Conservation (phyloP, 495 filamentous ascomycete genomes). For the Xylaria flabelliformis region DNA sequence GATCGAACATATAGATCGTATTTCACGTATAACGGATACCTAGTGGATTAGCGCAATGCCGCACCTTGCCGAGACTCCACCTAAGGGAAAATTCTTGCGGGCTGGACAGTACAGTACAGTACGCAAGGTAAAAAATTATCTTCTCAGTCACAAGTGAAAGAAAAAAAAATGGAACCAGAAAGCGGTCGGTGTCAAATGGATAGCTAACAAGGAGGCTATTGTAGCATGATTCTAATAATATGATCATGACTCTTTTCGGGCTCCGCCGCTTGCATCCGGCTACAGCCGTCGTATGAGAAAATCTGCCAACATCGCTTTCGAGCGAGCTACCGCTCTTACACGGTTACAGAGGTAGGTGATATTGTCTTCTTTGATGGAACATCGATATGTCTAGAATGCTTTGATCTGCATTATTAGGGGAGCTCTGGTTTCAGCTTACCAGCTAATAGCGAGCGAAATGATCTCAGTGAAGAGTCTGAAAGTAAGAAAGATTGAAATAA, state of each 20-base stretch:
- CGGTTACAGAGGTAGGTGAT: background rate
- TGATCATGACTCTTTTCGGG: background rate
- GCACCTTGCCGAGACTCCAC: constrained; percentile 28
- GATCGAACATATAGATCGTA: constrained; percentile 12
- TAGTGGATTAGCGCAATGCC: constrained; percentile 11
- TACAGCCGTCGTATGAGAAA: constrained; percentile 21
- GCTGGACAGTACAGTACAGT: background rate
- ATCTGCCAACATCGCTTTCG: background rate
- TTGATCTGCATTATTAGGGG: background rate
- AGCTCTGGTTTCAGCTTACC: background rate
- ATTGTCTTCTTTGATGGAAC: background rate
- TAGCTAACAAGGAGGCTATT: background rate
- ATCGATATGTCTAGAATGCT: background rate
- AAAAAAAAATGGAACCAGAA: background rate
- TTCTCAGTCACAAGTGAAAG: background rate
- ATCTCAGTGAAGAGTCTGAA: background rate
- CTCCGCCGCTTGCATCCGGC: constrained; percentile 11
- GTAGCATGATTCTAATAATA: constrained; percentile 8
- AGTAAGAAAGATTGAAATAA: background rate
- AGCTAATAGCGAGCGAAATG: background rate
- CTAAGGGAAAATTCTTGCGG: constrained; percentile 13
- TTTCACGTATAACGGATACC: constrained; percentile 2
- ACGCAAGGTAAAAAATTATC: background rate
- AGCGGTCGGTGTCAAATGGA: constrained; percentile 11
- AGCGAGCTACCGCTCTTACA: background rate